A percentile compares a stretch with the other conserved stretches of the same genome.
phyloP scores from a whole-genome alignment of 1,139 yeast genomes.

The Pichia sp. region DNA sequence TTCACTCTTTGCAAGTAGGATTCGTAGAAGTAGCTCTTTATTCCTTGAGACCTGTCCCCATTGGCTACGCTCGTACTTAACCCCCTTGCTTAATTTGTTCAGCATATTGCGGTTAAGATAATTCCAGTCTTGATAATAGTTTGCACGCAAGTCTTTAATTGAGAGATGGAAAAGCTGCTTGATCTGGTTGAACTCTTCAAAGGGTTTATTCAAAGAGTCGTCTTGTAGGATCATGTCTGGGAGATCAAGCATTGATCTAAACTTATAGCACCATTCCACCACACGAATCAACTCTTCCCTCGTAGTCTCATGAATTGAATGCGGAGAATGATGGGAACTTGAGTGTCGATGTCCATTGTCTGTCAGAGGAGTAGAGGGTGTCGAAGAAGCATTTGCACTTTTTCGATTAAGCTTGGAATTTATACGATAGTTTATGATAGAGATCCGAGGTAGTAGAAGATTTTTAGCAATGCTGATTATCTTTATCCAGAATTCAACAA shows the following conservation, averaged over 20 bases:
- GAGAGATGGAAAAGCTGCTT: slow-evolving; percentile 18
- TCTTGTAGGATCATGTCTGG: slow-evolving; percentile 24
- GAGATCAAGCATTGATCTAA: slow-evolving; percentile 25
- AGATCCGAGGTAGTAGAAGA: slow-evolving; percentile 28
- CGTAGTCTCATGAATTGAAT: slow-evolving; percentile 18
- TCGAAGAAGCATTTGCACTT: neutral
- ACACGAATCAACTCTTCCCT: slow-evolving; percentile 26
- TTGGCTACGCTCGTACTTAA: slow-evolving; percentile 9
- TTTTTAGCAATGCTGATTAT: slow-evolving; percentile 27
- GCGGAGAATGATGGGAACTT: slow-evolving; percentile 4
- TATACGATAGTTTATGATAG: slow-evolving; percentile 24
- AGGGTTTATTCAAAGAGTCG: slow-evolving; percentile 21
- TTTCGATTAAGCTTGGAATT: slow-evolving; percentile 25
- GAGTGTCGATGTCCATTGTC: neutral
- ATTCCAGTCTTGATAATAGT: slow-evolving; percentile 25
- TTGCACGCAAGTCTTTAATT: slow-evolving; percentile 14
- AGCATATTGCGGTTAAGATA: slow-evolving; percentile 21
- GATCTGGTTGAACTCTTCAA: slow-evolving; percentile 21
- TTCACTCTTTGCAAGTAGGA: slow-evolving; percentile 27
- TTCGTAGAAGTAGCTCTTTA: slow-evolving; percentile 24
- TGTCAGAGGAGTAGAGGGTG: neutral
- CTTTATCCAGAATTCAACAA: slow-evolving; percentile 27
- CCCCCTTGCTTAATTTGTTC: slow-evolving; percentile 15
- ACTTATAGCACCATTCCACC: slow-evolving; percentile 30
- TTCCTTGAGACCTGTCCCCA: slow-evolving; percentile 16